Percentiles rank a stretch among this genome's conserved stretches.
Evolutionary conservation across 2,329 filamentous ascomycete genomes (phyloP).

Genomic region (Pezicula radicicola): DNA sequence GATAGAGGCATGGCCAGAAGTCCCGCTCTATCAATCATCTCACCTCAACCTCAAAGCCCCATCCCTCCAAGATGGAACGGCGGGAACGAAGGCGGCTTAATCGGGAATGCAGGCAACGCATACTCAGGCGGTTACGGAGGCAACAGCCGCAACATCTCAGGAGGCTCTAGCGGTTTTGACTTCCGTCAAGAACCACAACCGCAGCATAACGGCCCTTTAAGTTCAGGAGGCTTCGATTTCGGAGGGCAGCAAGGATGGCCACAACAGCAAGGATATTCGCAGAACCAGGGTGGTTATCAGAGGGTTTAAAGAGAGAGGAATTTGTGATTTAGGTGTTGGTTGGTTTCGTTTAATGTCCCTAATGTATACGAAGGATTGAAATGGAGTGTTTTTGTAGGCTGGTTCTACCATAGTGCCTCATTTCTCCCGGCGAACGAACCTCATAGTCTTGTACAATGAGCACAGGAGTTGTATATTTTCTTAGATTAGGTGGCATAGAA

Average conservation of each 20-base stretch:
- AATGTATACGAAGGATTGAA: too few relatives aligned
- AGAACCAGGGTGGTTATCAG: not conserved
- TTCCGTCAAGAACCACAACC: too few relatives aligned
- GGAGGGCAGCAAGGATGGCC: not conserved
- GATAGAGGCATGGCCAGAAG: slow-evolving; percentile 1
- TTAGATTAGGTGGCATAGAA: too few relatives aligned
- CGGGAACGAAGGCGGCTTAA: slow-evolving; percentile 14
- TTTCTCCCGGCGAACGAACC: too few relatives aligned
- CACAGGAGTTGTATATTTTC: too few relatives aligned
- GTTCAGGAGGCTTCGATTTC: not conserved
- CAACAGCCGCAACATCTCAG: not conserved
- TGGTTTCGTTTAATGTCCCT: too few relatives aligned
- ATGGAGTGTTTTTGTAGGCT: too few relatives aligned
- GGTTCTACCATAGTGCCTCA: too few relatives aligned
- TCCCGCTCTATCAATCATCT: slow-evolving; percentile 7
- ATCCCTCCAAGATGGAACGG: slow-evolving; percentile 12
- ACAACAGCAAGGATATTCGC: not conserved
- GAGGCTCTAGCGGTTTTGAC: too few relatives aligned
- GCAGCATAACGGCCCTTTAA: not conserved
- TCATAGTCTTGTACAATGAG: too few relatives aligned
- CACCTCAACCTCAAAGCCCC: slow-evolving; percentile 10
- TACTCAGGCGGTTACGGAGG: slow-evolving; percentile 14
- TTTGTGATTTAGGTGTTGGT: too few relatives aligned
- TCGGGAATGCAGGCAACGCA: slow-evolving; percentile 11
- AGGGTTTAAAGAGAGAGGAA: not conserved